Conservation (phyloP, 208 protist species). For the Angomonas deanei region DNA sequence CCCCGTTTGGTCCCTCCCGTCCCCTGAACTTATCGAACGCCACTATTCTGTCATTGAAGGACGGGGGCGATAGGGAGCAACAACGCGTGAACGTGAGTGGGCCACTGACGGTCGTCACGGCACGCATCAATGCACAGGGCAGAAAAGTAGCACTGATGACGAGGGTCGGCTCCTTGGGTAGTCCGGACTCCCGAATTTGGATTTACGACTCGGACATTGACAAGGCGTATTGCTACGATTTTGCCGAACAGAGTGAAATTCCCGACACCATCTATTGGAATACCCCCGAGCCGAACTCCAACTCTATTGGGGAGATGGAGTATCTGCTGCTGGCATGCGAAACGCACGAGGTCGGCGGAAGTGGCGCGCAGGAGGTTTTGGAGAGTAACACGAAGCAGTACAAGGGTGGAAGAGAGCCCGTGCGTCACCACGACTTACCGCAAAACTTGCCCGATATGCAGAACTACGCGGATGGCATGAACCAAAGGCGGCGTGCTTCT, state of each 20-base stretch:
- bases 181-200: conserved; percentile 79
- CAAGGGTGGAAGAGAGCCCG: conserved; percentile 5
- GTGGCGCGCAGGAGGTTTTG: not conserved
- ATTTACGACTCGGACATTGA: conserved; percentile 89
- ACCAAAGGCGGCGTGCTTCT: conserved; percentile 25
- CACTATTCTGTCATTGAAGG: not conserved
- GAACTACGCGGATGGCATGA: conserved; percentile 66
- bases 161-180: conserved; percentile 25
- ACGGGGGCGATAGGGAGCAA: not conserved
- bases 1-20: conserved; percentile 59
- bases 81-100: not conserved
- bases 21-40: conserved; percentile 28
- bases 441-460: conserved; percentile 79
- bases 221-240: conserved; percentile 75
- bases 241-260: conserved; percentile 56
- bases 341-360: conserved; percentile 45
- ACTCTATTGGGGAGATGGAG: conserved; percentile 77
- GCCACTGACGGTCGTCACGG: conserved; percentile 41
- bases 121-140: conserved; percentile 80
- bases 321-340: conserved; percentile 88
- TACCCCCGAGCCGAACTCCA: conserved; percentile 81
- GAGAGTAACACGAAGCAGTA: conserved; percentile 4
- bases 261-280: conserved; percentile 86
- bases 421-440: conserved; percentile 40
- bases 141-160: conserved; percentile 77